These are phyloP conservation scores for Colletotrichum eremochloae DNA, from an alignment of 2,329 filamentous ascomycete species.

Conservation along the genomic window DNA sequence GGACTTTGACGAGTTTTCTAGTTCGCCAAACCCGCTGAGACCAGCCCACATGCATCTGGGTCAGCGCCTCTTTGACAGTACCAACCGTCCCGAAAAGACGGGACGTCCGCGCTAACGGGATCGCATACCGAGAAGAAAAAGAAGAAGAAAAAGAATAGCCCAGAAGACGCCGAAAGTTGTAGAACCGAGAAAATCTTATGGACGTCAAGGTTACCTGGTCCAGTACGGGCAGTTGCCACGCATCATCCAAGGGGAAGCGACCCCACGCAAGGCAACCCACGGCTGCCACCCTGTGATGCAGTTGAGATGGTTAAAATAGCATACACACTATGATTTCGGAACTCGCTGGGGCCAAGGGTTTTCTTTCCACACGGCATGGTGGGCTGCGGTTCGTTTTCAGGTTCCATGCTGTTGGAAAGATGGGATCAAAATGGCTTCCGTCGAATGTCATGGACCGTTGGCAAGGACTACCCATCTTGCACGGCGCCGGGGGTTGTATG, in stretches of 20 bases:
- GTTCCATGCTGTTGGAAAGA: slow-evolving; percentile 12
- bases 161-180: neutral
- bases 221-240: neutral
- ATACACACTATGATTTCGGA: slow-evolving; percentile 36
- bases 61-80: neutral
- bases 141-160: neutral
- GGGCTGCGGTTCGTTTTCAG: slow-evolving; percentile 33
- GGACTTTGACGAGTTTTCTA: neutral
- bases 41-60: neutral
- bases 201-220: neutral
- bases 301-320: slow-evolving; percentile 8
- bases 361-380: slow-evolving; percentile 1
- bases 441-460: slow-evolving; percentile 9
- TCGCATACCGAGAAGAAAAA: neutral
- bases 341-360: slow-evolving; percentile 1
- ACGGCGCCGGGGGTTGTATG: slow-evolving; percentile 5
- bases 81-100: neutral
- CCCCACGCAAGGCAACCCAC: neutral
- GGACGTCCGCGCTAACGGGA: neutral
- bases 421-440: slow-evolving; percentile 4
- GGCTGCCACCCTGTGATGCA: neutral
- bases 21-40: neutral
- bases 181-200: neutral
- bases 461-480: slow-evolving; percentile 12
- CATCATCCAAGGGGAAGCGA: neutral